Evolutionary conservation across 164 flowering plant species (phyloP).

Genomic region (Chimonanthus salicifolius): DNA sequence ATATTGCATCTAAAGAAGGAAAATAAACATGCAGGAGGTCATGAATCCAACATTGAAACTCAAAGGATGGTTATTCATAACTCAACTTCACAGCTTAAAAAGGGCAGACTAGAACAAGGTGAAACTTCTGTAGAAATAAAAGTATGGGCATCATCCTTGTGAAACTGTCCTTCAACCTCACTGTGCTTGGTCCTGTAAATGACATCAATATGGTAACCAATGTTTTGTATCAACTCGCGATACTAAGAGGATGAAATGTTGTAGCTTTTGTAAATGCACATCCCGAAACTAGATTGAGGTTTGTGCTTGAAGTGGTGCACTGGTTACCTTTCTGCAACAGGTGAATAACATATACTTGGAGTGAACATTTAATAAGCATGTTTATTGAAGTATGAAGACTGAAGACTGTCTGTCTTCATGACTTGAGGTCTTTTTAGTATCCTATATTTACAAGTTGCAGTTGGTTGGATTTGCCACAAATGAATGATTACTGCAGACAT

Average conservation of each 20-base stretch:
- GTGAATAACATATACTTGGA: neutral
- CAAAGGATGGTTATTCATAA: too few species aligned
- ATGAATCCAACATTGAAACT: too few species aligned
- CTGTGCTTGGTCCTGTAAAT: too few species aligned
- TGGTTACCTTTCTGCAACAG: neutral
- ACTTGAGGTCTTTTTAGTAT: neutral
- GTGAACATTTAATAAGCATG: neutral
- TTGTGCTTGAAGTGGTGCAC: neutral
- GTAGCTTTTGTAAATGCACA: neutral
- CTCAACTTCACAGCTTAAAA: too few species aligned
- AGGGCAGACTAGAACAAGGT: too few species aligned
- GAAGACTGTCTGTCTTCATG: neutral
- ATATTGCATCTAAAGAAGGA: too few species aligned
- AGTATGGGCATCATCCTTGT: too few species aligned
- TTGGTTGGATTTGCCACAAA: neutral
- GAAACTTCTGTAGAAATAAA: too few species aligned
- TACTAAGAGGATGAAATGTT: neutral
- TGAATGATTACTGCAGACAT: neutral
- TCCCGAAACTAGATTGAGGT: neutral
- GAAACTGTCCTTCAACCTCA: too few species aligned
- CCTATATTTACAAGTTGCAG: neutral
- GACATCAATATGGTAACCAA: too few species aligned
- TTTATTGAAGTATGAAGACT: neutral
- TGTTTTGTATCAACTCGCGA: neutral
- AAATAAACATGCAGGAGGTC: too few species aligned